Evolutionary conservation across 2,329 filamentous ascomycete genomes (phyloP).

Genomic region (Balansia obtecta): DNA sequence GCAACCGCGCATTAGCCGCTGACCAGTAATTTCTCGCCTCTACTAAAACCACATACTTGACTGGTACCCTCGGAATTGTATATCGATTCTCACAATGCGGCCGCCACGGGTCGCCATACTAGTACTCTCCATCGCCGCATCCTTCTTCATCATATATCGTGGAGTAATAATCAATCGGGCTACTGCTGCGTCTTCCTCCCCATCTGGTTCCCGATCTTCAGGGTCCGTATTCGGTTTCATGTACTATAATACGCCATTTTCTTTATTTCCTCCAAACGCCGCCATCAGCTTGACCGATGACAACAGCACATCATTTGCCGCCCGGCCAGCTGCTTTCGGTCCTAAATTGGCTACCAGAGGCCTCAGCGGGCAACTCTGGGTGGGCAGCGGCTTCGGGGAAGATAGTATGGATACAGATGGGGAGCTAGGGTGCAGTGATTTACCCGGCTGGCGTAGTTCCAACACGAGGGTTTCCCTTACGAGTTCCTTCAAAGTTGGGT

Average conservation of each 20-base stretch:
- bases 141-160: slow-evolving; percentile 43
- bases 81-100: slow-evolving; percentile 31
- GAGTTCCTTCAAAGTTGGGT: slow-evolving; percentile 21
- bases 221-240: slow-evolving; percentile 36
- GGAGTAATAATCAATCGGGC: slow-evolving; percentile 26
- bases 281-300: slow-evolving; percentile 95
- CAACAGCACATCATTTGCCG: slow-evolving; percentile 94
- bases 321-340: slow-evolving; percentile 86
- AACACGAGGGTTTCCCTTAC: slow-evolving; percentile 33
- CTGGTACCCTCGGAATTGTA: neutral
- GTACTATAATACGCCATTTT: slow-evolving; percentile 64
- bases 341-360: slow-evolving; percentile 63
- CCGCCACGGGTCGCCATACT: slow-evolving; percentile 42
- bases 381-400: slow-evolving; percentile 82
- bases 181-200: slow-evolving; percentile 13
- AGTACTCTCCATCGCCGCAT: slow-evolving; percentile 38
- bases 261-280: slow-evolving; percentile 87
- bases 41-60: neutral
- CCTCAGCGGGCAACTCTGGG: slow-evolving; percentile 82
- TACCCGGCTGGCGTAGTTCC: slow-evolving; percentile 71
- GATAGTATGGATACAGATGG: slow-evolving; percentile 61
- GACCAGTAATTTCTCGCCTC: too few species aligned
- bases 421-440: slow-evolving; percentile 89
- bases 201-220: slow-evolving; percentile 11
- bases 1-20: too few species aligned